Evolutionary conservation across 1,284 basidiomycete genomes (phyloP).

Genomic region (Rhodotorula sp.): DNA sequence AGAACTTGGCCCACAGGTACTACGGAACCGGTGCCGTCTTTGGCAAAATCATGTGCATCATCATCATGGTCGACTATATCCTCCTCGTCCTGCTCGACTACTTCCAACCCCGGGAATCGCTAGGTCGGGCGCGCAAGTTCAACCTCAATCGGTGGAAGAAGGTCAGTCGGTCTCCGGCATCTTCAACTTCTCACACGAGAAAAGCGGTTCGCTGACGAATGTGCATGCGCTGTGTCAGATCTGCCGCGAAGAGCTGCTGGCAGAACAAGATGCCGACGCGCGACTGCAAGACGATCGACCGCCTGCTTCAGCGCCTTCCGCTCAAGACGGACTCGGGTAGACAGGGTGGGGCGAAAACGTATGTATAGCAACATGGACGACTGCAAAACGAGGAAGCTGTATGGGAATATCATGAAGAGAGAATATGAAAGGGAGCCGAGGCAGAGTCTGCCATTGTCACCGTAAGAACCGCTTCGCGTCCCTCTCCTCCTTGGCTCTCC

Average conservation of each 20-base stretch:
- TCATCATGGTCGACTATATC: constrained; percentile 53
- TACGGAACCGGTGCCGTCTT: constrained; percentile 51
- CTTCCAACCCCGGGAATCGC: constrained; percentile 47
- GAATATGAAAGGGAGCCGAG: not conserved
- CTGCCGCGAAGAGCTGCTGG: constrained; percentile 29
- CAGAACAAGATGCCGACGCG: not conserved
- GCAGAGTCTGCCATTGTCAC: not conserved
- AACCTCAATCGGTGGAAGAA: constrained; percentile 29
- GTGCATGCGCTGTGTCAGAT: constrained; percentile 9
- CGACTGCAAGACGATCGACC: too few species aligned
- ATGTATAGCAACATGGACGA: not conserved
- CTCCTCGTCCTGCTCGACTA: constrained; percentile 50
- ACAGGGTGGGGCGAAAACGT: not conserved
- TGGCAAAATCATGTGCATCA: constrained; percentile 54
- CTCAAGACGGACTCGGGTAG: too few species aligned
- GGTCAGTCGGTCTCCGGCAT: constrained; percentile 3
- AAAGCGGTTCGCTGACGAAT: not conserved
- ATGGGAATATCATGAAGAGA: not conserved
- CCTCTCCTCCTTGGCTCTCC: constrained; percentile 13
- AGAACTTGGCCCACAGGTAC: constrained; percentile 43
- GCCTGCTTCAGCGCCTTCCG: too few species aligned
- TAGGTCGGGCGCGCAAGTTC: constrained; percentile 49
- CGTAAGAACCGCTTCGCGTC: constrained; percentile 22
- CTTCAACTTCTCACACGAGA: too few species aligned
- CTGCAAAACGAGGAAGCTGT: not conserved